Conservation (phyloP, 2,329 filamentous ascomycete species). For the Pseudonectria buxi region DNA sequence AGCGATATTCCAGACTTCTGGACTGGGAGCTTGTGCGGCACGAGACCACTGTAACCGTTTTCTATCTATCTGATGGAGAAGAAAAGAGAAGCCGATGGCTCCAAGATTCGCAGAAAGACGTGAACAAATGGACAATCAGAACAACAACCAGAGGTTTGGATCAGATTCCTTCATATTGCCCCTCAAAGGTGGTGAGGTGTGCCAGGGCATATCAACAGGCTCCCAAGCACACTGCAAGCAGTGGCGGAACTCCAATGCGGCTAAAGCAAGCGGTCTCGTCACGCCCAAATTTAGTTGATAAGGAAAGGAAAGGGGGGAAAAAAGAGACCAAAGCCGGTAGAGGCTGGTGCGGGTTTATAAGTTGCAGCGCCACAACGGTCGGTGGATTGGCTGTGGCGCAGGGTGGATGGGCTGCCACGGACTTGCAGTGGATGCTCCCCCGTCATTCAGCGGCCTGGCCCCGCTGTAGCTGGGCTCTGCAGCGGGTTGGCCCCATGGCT, state of each 20-base stretch:
- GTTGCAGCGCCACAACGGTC: background rate
- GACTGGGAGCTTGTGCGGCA: too few relatives aligned
- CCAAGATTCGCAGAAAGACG: too few relatives aligned
- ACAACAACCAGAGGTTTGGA: slow-evolving; percentile 40
- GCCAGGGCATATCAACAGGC: slow-evolving; percentile 61
- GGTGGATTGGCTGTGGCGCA: slow-evolving; percentile 3
- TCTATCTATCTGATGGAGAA: too few relatives aligned
- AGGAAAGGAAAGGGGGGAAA: slow-evolving; percentile 35
- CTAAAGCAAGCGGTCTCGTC: slow-evolving; percentile 61
- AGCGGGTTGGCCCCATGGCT: too few relatives aligned
- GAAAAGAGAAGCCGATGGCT: too few relatives aligned
- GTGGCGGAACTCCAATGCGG: slow-evolving; percentile 49
- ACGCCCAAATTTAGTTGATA: slow-evolving; percentile 73
- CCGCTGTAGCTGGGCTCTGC: too few relatives aligned
- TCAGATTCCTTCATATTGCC: slow-evolving; percentile 61
- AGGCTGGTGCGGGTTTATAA: background rate
- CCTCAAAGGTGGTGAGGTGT: slow-evolving; percentile 54
- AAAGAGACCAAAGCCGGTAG: slow-evolving; percentile 9
- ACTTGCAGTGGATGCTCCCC: too few relatives aligned
- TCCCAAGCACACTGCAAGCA: slow-evolving; percentile 33
- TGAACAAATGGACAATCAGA: slow-evolving; percentile 8
- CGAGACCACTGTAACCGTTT: too few relatives aligned
- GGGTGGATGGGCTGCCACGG: background rate
- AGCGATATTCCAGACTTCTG: too few relatives aligned
- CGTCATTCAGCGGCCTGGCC: too few relatives aligned